Percentiles rank a stretch among this genome's conserved stretches.
Evolutionary conservation across 163 green algal genomes (phyloP).

Genomic region (Chloromonas sp.): DNA sequence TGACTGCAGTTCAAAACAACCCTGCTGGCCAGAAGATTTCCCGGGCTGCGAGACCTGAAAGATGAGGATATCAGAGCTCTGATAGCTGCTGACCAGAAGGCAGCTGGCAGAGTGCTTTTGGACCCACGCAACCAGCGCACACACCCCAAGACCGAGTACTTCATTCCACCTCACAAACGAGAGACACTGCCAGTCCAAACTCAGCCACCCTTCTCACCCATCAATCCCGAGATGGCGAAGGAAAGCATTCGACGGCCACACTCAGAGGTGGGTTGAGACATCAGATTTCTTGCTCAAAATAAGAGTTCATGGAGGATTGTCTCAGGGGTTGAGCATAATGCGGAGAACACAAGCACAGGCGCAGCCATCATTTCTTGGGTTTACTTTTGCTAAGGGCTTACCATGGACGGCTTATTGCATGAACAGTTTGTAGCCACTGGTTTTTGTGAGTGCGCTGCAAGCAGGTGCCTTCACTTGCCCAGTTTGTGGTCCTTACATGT

Average conservation of each 20-base stretch:
- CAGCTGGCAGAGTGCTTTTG: neutral
- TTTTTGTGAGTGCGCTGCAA: no score
- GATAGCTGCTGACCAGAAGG: constrained; percentile 3
- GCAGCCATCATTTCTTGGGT: no score
- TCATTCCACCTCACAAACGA: neutral
- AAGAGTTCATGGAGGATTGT: neutral
- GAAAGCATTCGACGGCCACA: neutral
- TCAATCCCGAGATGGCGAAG: constrained; percentile 1
- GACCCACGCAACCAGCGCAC: constrained; percentile 3
- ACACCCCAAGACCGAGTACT: constrained; percentile 2
- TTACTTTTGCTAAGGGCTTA: no score
- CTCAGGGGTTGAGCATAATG: no score
- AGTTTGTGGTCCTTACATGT: no score
- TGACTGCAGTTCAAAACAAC: neutral
- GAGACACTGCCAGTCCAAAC: neutral
- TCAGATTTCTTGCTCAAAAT: neutral
- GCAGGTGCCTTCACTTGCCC: no score
- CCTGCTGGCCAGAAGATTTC: neutral
- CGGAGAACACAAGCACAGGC: no score
- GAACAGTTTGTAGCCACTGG: no score
- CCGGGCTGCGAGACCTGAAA: constrained; percentile 1
- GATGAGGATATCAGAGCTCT: constrained; percentile 1
- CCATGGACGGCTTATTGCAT: no score
- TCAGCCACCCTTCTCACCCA: neutral
- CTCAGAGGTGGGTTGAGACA: neutral